phyloP scores from a whole-genome alignment of 1,284 basidiomycete species.

The Microbotryum scabiosae region DNA sequence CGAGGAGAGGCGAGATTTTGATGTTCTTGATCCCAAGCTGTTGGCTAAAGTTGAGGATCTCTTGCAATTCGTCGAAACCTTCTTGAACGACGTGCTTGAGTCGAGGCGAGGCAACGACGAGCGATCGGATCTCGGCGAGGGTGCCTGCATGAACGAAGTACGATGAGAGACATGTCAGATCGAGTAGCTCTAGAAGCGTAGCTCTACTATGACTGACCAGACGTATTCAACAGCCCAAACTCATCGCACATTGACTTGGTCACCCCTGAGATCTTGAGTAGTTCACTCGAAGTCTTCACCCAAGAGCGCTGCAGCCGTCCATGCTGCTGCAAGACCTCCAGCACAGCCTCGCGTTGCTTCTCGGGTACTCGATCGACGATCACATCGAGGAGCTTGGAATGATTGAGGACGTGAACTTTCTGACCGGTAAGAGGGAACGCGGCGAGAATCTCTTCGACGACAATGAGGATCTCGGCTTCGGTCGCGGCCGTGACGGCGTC shows the following conservation, averaged over 20 bases:
- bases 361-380: constrained; percentile 20
- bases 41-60: constrained; percentile 42
- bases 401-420: constrained; percentile 32
- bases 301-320: constrained; percentile 27
- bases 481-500: constrained; percentile 31
- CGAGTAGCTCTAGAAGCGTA: background rate
- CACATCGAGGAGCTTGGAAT: constrained; percentile 31
- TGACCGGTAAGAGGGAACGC: constrained; percentile 26
- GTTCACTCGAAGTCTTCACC: constrained; percentile 31
- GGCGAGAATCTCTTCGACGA: constrained; percentile 31
- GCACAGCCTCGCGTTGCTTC: constrained; percentile 16
- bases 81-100: constrained; percentile 25
- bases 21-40: constrained; percentile 46
- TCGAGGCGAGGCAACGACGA: constrained; percentile 2
- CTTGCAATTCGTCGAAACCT: constrained; percentile 29
- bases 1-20: constrained; percentile 44
- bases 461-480: constrained; percentile 32
- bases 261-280: constrained; percentile 31
- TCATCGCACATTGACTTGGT: constrained; percentile 25
- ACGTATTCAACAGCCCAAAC: constrained; percentile 17
- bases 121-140: too few relatives aligned
- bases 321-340: constrained; percentile 30
- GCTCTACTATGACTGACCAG: constrained; percentile 5
- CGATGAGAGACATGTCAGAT: background rate
- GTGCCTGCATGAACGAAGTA: background rate